These are phyloP conservation scores for Talaromyces sp. DNA, from an alignment of 2,329 filamentous ascomycete genomes.

Conservation along the genomic window DNA sequence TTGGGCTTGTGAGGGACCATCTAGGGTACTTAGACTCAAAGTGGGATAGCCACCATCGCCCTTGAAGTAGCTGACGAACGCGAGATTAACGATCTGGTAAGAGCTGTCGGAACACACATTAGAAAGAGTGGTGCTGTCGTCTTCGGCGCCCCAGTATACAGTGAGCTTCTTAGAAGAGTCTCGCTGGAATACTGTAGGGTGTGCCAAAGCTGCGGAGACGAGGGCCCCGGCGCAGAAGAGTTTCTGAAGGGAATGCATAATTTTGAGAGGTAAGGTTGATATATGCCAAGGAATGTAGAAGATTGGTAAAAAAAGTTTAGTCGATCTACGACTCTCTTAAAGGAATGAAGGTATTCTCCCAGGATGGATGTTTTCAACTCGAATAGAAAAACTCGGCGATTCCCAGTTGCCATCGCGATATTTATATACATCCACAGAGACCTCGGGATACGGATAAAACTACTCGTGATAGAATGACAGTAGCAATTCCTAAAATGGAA, in stretches of 20 bases:
- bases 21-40: conserved; percentile 5
- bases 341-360: neutral
- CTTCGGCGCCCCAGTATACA: conserved; percentile 14
- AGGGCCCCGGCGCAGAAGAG: conserved; percentile 2
- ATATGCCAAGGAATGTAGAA: neutral
- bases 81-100: conserved; percentile 41
- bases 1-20: conserved; percentile 9
- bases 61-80: conserved; percentile 39
- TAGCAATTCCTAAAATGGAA: neutral
- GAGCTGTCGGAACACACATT: conserved; percentile 13
- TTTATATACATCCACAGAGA: neutral
- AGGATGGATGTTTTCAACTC: neutral
- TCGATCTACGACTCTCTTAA: neutral
- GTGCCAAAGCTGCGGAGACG: conserved; percentile 2
- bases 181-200: neutral
- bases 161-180: conserved; percentile 2
- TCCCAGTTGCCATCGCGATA: neutral
- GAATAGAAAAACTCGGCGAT: neutral
- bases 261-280: neutral
- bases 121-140: conserved; percentile 12
- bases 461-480: neutral
- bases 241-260: conserved; percentile 7
- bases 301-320: no score
- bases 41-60: conserved; percentile 19
- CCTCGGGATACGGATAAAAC: no score